Base-by-base conservation (phyloP, 371 early-diverging fungal genomes). In the Mucor saturninus region DNA sequence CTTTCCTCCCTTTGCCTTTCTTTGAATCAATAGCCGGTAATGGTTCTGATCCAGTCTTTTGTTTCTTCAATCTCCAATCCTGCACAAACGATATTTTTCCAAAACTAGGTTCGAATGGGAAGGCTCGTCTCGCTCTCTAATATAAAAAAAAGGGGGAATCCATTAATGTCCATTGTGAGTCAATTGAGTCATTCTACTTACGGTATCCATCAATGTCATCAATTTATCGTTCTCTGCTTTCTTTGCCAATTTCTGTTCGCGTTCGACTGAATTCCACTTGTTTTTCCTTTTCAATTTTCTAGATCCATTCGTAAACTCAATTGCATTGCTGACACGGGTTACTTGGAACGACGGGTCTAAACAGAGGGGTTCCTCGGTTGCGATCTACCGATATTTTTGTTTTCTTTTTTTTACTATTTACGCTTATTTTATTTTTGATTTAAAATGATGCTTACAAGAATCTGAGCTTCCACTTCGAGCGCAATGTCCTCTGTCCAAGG, bases 171-270 rank as follows among this genome's bases (percentile, higher is more conserved):
- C 4, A 51, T 35, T 42, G 43, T 14, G 5, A 26, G 15, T 11
- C 21, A 21, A 38, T 26, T 53, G 15, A 21, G 9, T 26, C 49
- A 21, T 42, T 15, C 21, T 37, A 43, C 62, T 63, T 77, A 86
- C 86, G 56, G 78, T 71, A 72, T 86, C 87, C 84, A 83, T 85
- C 61, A 85, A 60, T 60, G 85, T 81, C 87, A 86, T 83, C 2
- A 84, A 53, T 60, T 83, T 84, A 61, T 78, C 80, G 37, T 78
- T 80, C 54, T 86, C 87, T 46, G 80, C 79, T 69, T 85, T 84
- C 56, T 83, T 79, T 29, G 83, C 85, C 35, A 83, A 66, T 54
- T 85, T 84, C 50, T 83, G 84, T 49, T 85, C 87, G 14, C 84
- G 68, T 54, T 86, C 87, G 8, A 81, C 69, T 28, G 86, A 86